phyloP scores from a whole-genome alignment of 345 rosid genomes.

The Eucalyptus urophylla region DNA sequence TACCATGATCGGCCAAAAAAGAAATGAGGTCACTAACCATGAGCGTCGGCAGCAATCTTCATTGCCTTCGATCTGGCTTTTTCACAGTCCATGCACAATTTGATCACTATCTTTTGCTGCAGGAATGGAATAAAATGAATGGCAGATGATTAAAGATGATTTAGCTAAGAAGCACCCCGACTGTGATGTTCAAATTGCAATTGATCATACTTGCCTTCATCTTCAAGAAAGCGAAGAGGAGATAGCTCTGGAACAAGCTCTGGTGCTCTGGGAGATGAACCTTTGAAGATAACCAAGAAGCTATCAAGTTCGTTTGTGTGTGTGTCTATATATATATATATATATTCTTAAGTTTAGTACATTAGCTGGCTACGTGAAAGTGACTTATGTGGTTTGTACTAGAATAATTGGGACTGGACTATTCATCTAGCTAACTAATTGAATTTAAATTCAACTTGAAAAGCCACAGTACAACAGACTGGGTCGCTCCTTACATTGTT shows the following conservation, averaged over 20 bases:
- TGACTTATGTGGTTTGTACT: neutral
- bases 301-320: neutral
- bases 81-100: neutral
- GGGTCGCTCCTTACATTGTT: neutral
- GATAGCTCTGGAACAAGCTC: neutral
- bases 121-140: neutral
- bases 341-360: neutral
- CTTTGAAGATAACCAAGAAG: neutral
- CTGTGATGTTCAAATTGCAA: neutral
- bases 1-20: neutral
- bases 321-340: neutral
- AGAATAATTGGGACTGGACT: neutral
- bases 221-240: neutral
- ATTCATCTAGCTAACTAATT: neutral
- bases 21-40: neutral
- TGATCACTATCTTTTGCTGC: neutral
- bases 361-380: neutral
- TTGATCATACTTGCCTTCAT: neutral
- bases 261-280: neutral
- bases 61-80: neutral
- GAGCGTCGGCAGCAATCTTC: neutral
- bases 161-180: neutral
- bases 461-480: neutral
- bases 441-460: neutral
- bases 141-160: neutral